phyloP scores from a whole-genome alignment of 306 rosid genomes.

The Aeschynomene evenia region DNA sequence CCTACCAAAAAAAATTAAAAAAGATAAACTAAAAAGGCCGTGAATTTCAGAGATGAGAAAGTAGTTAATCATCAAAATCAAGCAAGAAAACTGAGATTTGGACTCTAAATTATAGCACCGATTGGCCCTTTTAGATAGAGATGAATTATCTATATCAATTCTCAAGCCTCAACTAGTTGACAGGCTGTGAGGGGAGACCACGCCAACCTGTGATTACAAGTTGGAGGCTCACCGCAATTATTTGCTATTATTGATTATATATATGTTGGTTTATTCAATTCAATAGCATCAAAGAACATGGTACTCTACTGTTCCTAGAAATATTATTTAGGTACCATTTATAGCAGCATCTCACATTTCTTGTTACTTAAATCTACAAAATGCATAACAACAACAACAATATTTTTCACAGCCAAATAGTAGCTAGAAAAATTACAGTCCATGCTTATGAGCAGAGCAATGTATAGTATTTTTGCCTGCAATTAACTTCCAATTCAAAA shows the following conservation, averaged over 20 bases:
- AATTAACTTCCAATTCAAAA: neutral
- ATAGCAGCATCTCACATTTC: too few relatives aligned
- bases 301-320: neutral
- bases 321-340: neutral
- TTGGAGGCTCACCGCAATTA: constrained; percentile 30
- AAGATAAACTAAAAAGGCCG: neutral
- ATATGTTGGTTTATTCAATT: neutral
- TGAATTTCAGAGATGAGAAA: neutral
- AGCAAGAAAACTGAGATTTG: neutral
- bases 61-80: neutral
- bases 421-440: neutral
- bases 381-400: too few relatives aligned
- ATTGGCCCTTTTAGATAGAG: neutral
- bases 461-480: neutral
- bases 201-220: constrained; percentile 46
- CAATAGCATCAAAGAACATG: constrained; percentile 17
- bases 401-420: neutral
- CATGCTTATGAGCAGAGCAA: neutral
- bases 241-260: too few relatives aligned
- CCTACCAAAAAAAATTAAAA: too few relatives aligned
- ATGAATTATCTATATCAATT: neutral
- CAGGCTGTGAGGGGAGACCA: constrained; percentile 53
- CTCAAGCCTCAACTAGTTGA: constrained; percentile 12
- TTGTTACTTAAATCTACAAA: constrained; percentile 15
- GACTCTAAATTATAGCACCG: neutral